Percentiles rank a stretch among this genome's conserved stretches.
phyloP scores from a whole-genome alignment of 2,329 filamentous ascomycete genomes.

The Aspergillus bombycis region DNA sequence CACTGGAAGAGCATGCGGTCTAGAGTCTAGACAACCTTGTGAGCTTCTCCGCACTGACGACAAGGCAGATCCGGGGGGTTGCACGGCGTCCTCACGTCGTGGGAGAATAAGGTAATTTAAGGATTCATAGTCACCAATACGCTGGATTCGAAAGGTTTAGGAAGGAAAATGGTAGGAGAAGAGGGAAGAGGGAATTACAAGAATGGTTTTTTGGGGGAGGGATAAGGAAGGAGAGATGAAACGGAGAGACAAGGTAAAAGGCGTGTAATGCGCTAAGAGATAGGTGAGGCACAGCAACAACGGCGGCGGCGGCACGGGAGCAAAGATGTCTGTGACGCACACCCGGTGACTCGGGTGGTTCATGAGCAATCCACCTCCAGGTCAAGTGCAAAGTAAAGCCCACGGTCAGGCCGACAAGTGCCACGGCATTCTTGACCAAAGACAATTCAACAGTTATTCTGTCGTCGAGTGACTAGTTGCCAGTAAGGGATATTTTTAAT shows the following conservation, averaged over 20 bases:
- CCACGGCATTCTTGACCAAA: slow-evolving; percentile 3
- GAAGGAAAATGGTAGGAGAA: slow-evolving; percentile 12
- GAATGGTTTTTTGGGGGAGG: slow-evolving; percentile 10
- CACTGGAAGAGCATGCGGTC: slow-evolving; percentile 32
- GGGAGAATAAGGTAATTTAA: slow-evolving; percentile 27
- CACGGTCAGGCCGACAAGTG: not conserved
- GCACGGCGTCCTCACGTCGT: slow-evolving; percentile 32
- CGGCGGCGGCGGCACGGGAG: slow-evolving; percentile 8
- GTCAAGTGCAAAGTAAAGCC: slow-evolving; percentile 4
- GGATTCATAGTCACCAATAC: slow-evolving; percentile 26
- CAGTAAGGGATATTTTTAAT: slow-evolving; percentile 7
- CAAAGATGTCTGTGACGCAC: slow-evolving; percentile 44
- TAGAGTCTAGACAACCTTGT: slow-evolving; percentile 35
- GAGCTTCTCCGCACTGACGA: slow-evolving; percentile 46
- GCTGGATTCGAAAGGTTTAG: not conserved
- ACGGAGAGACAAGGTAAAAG: slow-evolving; percentile 15
- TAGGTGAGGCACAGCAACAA: slow-evolving; percentile 16
- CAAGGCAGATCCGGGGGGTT: slow-evolving; percentile 28
- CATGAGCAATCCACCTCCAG: slow-evolving; percentile 19
- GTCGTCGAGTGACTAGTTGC: not conserved
- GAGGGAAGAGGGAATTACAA: slow-evolving; percentile 13
- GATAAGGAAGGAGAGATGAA: slow-evolving; percentile 21
- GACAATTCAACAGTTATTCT: not conserved
- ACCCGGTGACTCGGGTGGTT: slow-evolving; percentile 44
- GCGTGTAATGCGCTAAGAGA: slow-evolving; percentile 4